Evolutionary conservation across 768 basidiomycete species (phyloP).

Genomic region (Hypholoma fasciculare): DNA sequence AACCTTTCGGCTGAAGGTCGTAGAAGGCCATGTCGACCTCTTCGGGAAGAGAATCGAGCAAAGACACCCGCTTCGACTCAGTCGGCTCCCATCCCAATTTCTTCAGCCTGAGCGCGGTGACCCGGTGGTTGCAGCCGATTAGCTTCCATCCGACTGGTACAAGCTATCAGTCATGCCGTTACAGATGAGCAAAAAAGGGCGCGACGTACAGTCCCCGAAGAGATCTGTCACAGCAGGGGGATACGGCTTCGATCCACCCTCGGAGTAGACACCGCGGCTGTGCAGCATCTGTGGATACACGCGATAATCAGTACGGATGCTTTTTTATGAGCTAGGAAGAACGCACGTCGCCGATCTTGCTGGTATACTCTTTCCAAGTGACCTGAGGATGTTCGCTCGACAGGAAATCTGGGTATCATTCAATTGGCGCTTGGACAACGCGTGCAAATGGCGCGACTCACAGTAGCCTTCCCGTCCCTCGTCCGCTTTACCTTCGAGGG

Average conservation of each 20-base stretch:
- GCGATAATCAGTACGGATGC: not conserved
- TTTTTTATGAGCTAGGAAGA: not conserved
- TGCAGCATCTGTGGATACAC: conserved; percentile 27
- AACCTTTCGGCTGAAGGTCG: conserved; percentile 11
- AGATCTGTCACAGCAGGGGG: conserved; percentile 32
- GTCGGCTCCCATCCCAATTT: conserved; percentile 40
- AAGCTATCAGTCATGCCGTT: not conserved
- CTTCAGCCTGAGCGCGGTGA: conserved; percentile 32
- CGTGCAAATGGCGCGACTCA: conserved; percentile 19
- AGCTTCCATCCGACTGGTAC: conserved; percentile 38
- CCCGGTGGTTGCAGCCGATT: conserved; percentile 37
- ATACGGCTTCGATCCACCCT: conserved; percentile 32
- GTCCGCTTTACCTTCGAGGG: conserved; percentile 39
- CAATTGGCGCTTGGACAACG: not conserved
- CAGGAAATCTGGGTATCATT: conserved; percentile 31
- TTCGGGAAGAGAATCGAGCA: conserved; percentile 21
- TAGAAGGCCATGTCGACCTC: conserved; percentile 22
- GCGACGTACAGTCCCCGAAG: conserved; percentile 37
- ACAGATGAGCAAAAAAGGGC: not conserved
- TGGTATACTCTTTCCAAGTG: conserved; percentile 30
- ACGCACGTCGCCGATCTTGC: conserved; percentile 37
- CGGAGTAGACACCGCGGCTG: conserved; percentile 30
- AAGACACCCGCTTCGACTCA: conserved; percentile 16
- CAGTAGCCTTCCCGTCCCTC: conserved; percentile 42
- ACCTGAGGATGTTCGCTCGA: conserved; percentile 27